Evolutionary conservation across 139 green algal species (phyloP).

Genomic region (Tetraselmis chui): DNA sequence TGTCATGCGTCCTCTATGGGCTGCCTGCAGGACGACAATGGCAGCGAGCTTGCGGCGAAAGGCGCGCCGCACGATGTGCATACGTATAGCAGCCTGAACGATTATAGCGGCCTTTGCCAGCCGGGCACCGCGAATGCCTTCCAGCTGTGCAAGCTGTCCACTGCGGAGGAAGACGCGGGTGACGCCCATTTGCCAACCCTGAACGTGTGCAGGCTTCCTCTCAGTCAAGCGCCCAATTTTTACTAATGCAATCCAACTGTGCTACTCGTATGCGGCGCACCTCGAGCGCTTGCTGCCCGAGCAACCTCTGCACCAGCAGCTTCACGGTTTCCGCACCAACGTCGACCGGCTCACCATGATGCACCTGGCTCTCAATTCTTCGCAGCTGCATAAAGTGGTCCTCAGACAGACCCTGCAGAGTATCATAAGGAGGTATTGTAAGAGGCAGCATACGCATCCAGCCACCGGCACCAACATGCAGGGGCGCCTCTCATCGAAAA

Average conservation of each 20-base stretch:
- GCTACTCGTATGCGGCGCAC: no score
- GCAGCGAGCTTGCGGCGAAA: neutral
- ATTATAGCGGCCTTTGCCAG: conserved; percentile 26
- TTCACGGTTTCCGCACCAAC: neutral
- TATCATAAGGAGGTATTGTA: neutral
- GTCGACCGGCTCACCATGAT: neutral
- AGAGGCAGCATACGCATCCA: no score
- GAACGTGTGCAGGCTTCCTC: neutral
- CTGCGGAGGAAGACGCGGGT: conserved; percentile 70
- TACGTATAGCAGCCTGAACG: neutral
- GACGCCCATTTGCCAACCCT: conserved; percentile 64
- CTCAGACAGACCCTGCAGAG: neutral
- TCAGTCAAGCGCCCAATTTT: no score
- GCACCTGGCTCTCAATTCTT: neutral
- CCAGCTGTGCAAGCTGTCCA: conserved; percentile 47
- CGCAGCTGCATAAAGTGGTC: neutral
- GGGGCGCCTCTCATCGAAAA: no score
- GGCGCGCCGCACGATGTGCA: neutral
- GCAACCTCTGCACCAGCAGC: neutral
- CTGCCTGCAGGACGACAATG: conserved; percentile 26
- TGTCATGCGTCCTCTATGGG: conserved; percentile 15
- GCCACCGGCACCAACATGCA: no score
- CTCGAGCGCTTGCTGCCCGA: neutral
- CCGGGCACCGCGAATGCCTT: conserved; percentile 30
- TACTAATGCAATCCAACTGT: no score